Base-by-base conservation (phyloP, 2,329 filamentous ascomycete species). In the Aspergillus hiratsukae region DNA sequence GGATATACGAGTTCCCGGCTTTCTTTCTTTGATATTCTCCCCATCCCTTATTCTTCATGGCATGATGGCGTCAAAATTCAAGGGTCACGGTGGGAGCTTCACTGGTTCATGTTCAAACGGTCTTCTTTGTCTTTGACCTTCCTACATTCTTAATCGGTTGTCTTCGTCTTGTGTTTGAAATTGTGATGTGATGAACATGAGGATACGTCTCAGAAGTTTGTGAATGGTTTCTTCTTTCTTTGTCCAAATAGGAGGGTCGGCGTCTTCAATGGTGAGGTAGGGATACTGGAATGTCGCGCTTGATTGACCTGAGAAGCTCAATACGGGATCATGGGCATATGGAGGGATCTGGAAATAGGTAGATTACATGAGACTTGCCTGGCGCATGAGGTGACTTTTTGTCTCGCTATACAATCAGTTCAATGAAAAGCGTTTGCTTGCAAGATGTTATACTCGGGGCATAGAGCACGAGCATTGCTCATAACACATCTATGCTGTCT, bases 21-120 rank as follows among this genome's bases (percentile, higher is more conserved):
- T 63, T 63, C 55, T 58, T 60, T 21, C 23, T 61, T 59, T 57
- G 63, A 60, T 66, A 56, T 61, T 63, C 61, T 37, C 31, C 11
- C 53, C 60, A 49, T 46, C 49, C 61, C 61, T 65, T 51, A 61
- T 59, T 60, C 56, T 60, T 65, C 62, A 67, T 68, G 69, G 67
- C 66, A 68, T 65, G 58, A 66, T 58, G 70, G 71, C 70, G 70
- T 66, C 67, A 67, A 61, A 65, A 63, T 46, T 14, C 55, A 64
- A 60, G 64, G 61, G 57, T 59, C 50, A 64, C 48, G 60, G 62
- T 55, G 55, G 63, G 51, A 59, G 63, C 58, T 59, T 43, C 56
- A 29, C 55, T 55, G 29, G 48, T 48, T 58, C 40, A 57, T 49
- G 50, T 51, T 58, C 31, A 8, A 37, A 37, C 35, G 17, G 25